Conservation (phyloP, 495 filamentous ascomycete species). For the Annulohypoxylon stygium region DNA sequence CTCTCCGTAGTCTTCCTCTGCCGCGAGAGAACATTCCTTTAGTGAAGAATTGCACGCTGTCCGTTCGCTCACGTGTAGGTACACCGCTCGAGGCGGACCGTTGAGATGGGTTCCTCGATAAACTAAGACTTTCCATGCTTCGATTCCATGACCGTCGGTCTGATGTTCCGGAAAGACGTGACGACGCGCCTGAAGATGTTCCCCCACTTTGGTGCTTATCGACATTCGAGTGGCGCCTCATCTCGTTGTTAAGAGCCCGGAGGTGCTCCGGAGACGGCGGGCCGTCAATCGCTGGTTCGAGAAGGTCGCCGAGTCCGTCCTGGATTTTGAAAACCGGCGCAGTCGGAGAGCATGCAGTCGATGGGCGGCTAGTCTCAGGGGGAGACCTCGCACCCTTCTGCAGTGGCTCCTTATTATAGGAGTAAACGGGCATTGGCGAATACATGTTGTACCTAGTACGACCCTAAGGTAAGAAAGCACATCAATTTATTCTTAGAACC, state of each 20-base stretch:
- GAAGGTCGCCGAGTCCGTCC: conserved; percentile 50
- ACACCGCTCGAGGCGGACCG: conserved; percentile 61
- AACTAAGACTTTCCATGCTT: conserved; percentile 53
- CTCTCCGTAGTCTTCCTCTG: conserved; percentile 57
- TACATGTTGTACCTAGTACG: conserved; percentile 36
- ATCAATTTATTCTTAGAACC: conserved; percentile 27
- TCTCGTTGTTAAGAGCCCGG: conserved; percentile 63
- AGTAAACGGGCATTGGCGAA: conserved; percentile 39
- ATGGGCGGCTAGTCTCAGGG: conserved; percentile 33
- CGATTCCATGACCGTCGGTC: conserved; percentile 61
- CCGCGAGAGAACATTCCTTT: conserved; percentile 64
- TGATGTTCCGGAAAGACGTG: conserved; percentile 57
- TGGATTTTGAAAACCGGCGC: conserved; percentile 41
- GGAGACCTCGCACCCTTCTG: conserved; percentile 23
- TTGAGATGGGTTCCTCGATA: conserved; percentile 65
- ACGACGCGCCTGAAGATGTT: conserved; percentile 62
- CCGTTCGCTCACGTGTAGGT: conserved; percentile 62
- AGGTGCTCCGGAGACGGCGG: conserved; percentile 68
- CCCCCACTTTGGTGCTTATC: conserved; percentile 61
- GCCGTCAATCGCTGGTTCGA: conserved; percentile 65
- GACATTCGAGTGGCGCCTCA: conserved; percentile 61
- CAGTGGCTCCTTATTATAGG: conserved; percentile 43
- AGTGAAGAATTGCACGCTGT: conserved; percentile 67
- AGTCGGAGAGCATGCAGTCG: conserved; percentile 25
- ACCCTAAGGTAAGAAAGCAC: conserved; percentile 13